Evolutionary conservation across 2,329 filamentous ascomycete genomes (phyloP).

Genomic region (Coniochaeta ligniaria): DNA sequence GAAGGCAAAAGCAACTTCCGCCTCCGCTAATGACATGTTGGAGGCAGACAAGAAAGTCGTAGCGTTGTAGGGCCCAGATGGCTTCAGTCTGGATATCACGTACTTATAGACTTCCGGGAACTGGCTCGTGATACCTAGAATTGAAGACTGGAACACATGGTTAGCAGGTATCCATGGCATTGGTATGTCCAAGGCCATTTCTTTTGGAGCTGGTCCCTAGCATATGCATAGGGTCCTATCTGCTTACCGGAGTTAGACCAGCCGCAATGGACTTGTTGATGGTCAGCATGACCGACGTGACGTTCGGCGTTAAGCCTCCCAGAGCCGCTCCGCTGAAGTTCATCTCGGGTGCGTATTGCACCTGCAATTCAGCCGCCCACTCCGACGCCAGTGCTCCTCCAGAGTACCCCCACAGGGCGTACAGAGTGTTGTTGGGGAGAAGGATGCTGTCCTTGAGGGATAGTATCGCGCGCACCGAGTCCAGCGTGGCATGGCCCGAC

Average conservation of each 20-base stretch:
- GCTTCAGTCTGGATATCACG: conserved; percentile 10
- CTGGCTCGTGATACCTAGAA: conserved; percentile 23
- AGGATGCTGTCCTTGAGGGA: neutral
- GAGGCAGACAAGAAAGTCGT: conserved; percentile 10
- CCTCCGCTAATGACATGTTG: conserved; percentile 7
- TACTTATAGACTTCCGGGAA: conserved; percentile 20
- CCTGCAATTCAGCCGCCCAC: conserved; percentile 44
- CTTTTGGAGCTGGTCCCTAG: too few relatives aligned
- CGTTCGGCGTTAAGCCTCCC: conserved; percentile 37
- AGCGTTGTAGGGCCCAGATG: conserved; percentile 7
- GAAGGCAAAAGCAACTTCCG: conserved; percentile 6
- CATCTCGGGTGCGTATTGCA: conserved; percentile 45
- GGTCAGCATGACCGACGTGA: conserved; percentile 7
- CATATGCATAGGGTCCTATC: neutral
- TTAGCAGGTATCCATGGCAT: neutral
- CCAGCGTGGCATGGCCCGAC: conserved; percentile 35
- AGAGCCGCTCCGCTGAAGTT: conserved; percentile 39
- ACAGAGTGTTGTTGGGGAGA: neutral
- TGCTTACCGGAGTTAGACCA: neutral
- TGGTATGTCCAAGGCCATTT: neutral
- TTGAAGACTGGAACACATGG: neutral
- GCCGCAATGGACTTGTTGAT: neutral
- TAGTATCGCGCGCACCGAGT: conserved; percentile 32
- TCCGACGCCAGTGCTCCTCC: conserved; percentile 45
- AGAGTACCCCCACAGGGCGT: conserved; percentile 46